phyloP scores from a whole-genome alignment of 2,329 filamentous ascomycete genomes.

The Fusarium ramigenum region DNA sequence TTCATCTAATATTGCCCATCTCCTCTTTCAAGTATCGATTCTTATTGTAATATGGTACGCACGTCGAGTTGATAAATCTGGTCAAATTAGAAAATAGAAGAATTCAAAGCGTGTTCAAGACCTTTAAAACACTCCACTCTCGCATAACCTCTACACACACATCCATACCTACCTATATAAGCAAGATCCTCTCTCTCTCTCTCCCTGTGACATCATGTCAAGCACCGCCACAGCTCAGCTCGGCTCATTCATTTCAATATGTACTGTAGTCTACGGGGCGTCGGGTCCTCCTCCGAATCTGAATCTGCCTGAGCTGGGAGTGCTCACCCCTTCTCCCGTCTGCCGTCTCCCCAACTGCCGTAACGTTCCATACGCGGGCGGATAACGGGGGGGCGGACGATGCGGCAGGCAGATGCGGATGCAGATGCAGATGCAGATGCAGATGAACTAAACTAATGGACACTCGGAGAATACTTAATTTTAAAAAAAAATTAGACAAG shows the following conservation, averaged over 20 bases:
- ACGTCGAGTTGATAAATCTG: background rate
- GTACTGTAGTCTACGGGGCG: background rate
- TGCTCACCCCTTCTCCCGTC: background rate
- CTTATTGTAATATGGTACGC: background rate
- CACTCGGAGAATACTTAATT: conserved; percentile 1
- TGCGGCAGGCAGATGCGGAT: background rate
- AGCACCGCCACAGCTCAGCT: background rate
- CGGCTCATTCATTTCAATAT: background rate
- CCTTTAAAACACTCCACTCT: background rate
- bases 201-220: background rate
- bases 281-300: background rate
- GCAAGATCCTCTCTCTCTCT: background rate
- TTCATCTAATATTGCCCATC: background rate
- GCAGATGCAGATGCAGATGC: background rate
- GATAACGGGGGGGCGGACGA: background rate
- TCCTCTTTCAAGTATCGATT: background rate
- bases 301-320: background rate
- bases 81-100: background rate
- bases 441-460: background rate
- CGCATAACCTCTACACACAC: background rate
- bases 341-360: background rate
- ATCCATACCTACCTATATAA: background rate
- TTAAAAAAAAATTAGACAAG: background rate
- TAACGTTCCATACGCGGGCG: background rate
- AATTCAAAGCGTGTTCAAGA: background rate